Evolutionary conservation across 2,329 filamentous ascomycete genomes (phyloP).

Genomic region (Phyllosticta citriasiana): DNA sequence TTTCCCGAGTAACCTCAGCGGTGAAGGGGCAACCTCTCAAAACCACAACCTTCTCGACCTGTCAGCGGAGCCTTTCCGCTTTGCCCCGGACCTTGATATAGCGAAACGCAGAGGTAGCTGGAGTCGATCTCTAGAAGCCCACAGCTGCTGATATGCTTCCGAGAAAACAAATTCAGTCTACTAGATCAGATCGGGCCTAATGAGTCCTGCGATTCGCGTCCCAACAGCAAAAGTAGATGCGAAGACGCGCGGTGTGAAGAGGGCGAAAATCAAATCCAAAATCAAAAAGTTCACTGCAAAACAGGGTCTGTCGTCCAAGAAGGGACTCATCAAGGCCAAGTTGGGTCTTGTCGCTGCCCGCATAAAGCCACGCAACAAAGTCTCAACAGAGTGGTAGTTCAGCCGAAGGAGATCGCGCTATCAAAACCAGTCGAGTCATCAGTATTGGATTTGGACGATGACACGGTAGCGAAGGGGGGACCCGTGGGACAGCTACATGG

Average conservation of each 20-base stretch:
- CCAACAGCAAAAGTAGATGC: neutral
- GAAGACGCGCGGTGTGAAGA: neutral
- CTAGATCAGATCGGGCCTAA: neutral
- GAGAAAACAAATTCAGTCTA: neutral
- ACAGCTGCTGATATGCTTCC: neutral
- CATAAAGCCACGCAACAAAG: neutral
- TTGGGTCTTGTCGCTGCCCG: neutral
- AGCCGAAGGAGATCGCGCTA: neutral
- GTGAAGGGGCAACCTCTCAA: neutral
- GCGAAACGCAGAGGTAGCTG: neutral
- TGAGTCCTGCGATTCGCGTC: neutral
- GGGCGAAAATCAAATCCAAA: neutral
- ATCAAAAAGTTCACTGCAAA: neutral
- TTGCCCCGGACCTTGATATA: neutral
- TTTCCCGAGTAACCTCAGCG: neutral
- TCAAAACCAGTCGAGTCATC: neutral
- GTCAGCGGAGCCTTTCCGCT: neutral
- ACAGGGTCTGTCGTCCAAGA: constrained; percentile 2
- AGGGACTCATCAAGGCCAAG: neutral
- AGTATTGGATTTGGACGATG: neutral
- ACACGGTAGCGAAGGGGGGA: neutral
- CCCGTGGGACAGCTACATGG: neutral
- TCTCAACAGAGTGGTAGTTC: neutral
- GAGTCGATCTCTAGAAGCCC: neutral
- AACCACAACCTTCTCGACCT: neutral